phyloP scores from a whole-genome alignment of 257 asterid genomes.

The Rauvolfia tetraphylla region DNA sequence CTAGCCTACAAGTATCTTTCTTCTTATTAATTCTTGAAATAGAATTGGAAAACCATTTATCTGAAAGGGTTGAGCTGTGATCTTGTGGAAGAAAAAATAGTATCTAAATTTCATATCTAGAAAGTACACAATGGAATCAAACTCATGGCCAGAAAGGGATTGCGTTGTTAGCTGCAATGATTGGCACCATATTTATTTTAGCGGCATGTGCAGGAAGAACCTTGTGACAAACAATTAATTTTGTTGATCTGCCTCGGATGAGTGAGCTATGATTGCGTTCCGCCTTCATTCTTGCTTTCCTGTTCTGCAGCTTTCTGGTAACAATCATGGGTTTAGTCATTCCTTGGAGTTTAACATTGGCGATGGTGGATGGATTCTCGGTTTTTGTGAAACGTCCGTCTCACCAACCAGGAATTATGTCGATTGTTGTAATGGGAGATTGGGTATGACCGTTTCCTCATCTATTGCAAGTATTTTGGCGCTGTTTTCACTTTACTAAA shows the following conservation, averaged over 20 bases:
- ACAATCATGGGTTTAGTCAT: slow-evolving; percentile 82
- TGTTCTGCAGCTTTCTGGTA: slow-evolving; percentile 65
- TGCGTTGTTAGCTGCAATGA: background rate
- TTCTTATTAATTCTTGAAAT: background rate
- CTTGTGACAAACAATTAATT: background rate
- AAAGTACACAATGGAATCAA: background rate
- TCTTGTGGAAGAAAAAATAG: background rate
- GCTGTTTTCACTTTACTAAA: background rate
- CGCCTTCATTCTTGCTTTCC: slow-evolving; percentile 5
- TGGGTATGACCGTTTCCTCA: slow-evolving; percentile 47
- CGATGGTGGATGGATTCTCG: slow-evolving; percentile 67
- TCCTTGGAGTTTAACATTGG: slow-evolving; percentile 92
- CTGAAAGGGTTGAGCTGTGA: background rate
- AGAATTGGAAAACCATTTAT: background rate
- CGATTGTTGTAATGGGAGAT: slow-evolving; percentile 67
- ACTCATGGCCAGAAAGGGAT: background rate
- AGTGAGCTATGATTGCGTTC: background rate
- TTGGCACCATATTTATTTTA: background rate
- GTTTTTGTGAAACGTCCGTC: slow-evolving; percentile 59
- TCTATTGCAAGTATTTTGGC: background rate
- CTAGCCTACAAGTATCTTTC: background rate
- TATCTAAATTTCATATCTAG: background rate
- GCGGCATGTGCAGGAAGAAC: background rate
- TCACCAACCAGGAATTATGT: slow-evolving; percentile 53
- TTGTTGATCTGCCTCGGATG: background rate